Conservation (phyloP, 805 yeast species). For the Torulaspora gathmanii region DNA sequence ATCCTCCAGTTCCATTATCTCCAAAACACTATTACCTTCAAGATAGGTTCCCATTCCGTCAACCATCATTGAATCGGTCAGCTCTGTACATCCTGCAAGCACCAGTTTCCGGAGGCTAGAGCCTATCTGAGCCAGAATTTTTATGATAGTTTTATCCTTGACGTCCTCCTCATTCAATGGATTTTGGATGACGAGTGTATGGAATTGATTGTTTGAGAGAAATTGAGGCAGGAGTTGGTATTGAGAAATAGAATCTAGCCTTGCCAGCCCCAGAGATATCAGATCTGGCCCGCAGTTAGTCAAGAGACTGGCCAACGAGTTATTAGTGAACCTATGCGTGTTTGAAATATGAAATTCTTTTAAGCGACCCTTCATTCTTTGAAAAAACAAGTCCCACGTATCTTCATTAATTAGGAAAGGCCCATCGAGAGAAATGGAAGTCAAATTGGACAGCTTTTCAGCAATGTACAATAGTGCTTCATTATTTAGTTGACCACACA, state of each 20-base stretch:
- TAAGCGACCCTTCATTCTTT: conserved; percentile 49
- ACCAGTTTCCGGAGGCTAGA: conserved; percentile 51
- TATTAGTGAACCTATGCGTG: conserved; percentile 77
- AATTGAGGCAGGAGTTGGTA: conserved; percentile 65
- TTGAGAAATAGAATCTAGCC: conserved; percentile 68
- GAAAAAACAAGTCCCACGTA: conserved; percentile 76
- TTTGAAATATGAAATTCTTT: conserved; percentile 60
- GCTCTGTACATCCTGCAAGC: conserved; percentile 66
- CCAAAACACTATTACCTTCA: conserved; percentile 39
- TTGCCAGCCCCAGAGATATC: conserved; percentile 53
- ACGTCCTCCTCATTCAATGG: conserved; percentile 64
- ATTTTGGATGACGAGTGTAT: conserved; percentile 59
- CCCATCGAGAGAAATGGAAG: conserved; percentile 69
- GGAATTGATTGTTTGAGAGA: conserved; percentile 42
- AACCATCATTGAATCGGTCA: conserved; percentile 59
- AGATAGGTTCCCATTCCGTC: conserved; percentile 61
- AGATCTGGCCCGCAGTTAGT: conserved; percentile 57
- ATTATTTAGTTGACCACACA: conserved; percentile 91
- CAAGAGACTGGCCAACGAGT: conserved; percentile 56
- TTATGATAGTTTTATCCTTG: conserved; percentile 61
- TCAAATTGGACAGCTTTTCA: conserved; percentile 52
- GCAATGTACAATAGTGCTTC: conserved; percentile 63
- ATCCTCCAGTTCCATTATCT: conserved; percentile 52
- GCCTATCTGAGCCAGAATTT: conserved; percentile 59
- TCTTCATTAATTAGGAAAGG: conserved; percentile 76